Evolutionary conservation across 305 asterid genomes (phyloP), one percentile per base, ranked within the genome.

Genomic region (Solanum aculeatissimum): DNA sequence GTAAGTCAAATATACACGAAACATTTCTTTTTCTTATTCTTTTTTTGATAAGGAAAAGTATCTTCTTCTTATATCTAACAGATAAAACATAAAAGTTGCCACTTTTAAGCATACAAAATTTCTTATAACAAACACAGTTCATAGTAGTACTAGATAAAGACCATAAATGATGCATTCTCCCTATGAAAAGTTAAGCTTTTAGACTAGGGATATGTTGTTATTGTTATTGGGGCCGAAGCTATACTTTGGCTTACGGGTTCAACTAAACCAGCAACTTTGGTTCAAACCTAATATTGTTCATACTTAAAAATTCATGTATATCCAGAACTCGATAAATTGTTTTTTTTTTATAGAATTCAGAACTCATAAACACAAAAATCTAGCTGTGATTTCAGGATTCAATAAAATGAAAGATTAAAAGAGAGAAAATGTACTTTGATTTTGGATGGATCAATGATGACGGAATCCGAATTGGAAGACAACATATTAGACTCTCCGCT

Each of bases 391-490:
- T 42, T 42, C 10, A 2, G 45, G 23, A 47, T 18, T 69, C 27
- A 19, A 42, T 2, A 38, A 47, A 74, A 14, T 47, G 25, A 25
- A 74, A 27, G n/a, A 38, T 19, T 4, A 55, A 38, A 60, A 11
- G 60, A 6, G 35, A 45, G 47, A 49, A 54, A 4, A 23, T 7
- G 14, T 53, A 96, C 98, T 98, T 96, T 93, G 86, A 96, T 87
- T 85, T 90, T 93, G 47, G 94, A 90, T 14, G 95, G 93, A 85
- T 93, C 95, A 16, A 92, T 86, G n/a, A 89, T 84, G 85, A 91
- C 92, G 84, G 88, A 95, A 57, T 88, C 87, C 15, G 85, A 66
- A 16, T 77, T 51, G 65, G 82, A 49, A 0, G 63, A 77, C 65
- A 65, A 51, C 3, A 19, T n/a, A 47, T 65, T 65, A 5, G 66